A percentile compares a stretch with the other conserved stretches of the same genome.
phyloP scores from a whole-genome alignment of 2,329 filamentous ascomycete genomes.

The Penicillium psychrosexuale region DNA sequence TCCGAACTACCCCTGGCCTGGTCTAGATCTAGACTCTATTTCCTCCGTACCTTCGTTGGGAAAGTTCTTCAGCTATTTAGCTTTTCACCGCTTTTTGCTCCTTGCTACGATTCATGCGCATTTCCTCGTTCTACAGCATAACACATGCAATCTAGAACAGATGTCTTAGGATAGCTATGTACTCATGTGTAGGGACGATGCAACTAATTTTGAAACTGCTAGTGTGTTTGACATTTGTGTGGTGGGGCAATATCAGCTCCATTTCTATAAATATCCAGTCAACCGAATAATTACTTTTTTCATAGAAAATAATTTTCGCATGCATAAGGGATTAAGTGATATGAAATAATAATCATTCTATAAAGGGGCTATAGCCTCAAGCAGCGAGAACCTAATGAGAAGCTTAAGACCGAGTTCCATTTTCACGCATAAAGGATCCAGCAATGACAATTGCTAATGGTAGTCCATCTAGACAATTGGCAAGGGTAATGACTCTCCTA shows the following conservation, averaged over 20 bases:
- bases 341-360: too few species aligned
- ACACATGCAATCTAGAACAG: not conserved
- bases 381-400: too few species aligned
- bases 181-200: too few species aligned
- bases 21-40: not conserved
- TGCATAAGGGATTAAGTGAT: too few species aligned
- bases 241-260: not conserved
- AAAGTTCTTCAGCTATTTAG: not conserved
- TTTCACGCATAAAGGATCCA: conserved; percentile 44
- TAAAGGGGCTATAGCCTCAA: conserved; percentile 31
- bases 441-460: conserved; percentile 50
- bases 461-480: conserved; percentile 43
- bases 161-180: not conserved
- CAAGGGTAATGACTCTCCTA: conserved; percentile 34
- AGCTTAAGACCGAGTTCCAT: conserved; percentile 20
- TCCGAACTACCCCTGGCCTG: not conserved
- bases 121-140: too few species aligned
- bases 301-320: too few species aligned
- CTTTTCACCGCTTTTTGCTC: conserved; percentile 4
- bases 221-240: not conserved
- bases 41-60: not conserved
- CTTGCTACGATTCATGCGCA: not conserved
- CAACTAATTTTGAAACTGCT: not conserved
- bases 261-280: not conserved
- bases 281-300: too few species aligned